Conservation (phyloP, 768 basidiomycete species). For the Calocera viscosa region DNA sequence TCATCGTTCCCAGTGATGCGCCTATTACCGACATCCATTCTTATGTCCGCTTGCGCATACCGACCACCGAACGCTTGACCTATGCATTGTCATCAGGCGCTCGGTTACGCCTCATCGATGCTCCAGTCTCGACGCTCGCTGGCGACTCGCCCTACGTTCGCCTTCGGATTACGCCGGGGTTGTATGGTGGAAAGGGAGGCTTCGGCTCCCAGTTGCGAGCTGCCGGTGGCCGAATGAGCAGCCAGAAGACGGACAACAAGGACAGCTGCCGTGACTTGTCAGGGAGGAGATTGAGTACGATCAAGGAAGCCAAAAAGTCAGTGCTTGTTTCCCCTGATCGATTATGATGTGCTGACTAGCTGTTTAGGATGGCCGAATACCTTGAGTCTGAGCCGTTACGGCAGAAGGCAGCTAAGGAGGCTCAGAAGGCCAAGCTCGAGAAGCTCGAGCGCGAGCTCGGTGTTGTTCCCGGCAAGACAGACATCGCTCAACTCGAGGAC, state of each 20-base stretch:
- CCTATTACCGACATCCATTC: constrained; percentile 33
- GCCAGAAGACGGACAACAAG: constrained; percentile 87
- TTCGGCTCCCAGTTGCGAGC: constrained; percentile 94
- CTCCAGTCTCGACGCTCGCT: constrained; percentile 31
- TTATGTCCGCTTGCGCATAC: constrained; percentile 32
- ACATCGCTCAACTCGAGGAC: constrained; percentile 27
- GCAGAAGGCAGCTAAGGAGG: constrained; percentile 61
- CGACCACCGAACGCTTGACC: constrained; percentile 26
- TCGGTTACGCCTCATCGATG: constrained; percentile 22
- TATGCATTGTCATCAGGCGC: constrained; percentile 35
- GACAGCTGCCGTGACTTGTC: constrained; percentile 89
- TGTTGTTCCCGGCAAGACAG: constrained; percentile 34
- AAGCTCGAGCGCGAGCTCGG: constrained; percentile 73
- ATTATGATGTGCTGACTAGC: not conserved
- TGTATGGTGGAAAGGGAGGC: constrained; percentile 90
- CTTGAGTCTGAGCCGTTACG: constrained; percentile 75
- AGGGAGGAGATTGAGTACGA: constrained; percentile 77
- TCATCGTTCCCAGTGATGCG: constrained; percentile 35
- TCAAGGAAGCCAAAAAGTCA: constrained; percentile 92
- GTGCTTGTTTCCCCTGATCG: constrained; percentile 19
- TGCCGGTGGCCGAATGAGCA: constrained; percentile 94
- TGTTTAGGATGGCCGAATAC: constrained; percentile 61
- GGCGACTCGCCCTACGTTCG: constrained; percentile 35
- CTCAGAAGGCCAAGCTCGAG: constrained; percentile 71
- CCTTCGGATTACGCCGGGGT: constrained; percentile 57